Conservation (phyloP, 225 moss, liverwort and hornwort species). For the Sphagnum contortum region DNA sequence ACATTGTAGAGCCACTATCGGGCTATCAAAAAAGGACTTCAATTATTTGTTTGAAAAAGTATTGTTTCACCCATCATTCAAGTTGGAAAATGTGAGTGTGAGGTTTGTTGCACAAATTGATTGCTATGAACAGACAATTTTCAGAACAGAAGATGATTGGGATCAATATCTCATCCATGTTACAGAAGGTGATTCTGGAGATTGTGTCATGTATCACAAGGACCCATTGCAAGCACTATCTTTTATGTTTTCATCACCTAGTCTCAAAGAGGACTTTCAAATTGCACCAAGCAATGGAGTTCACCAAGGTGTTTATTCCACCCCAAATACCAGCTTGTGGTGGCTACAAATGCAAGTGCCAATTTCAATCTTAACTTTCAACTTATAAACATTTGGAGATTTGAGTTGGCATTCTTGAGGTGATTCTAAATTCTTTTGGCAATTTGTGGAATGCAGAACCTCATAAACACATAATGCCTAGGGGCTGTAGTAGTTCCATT, state of each 20-base stretch:
- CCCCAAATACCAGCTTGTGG: background rate
- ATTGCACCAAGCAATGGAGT: background rate
- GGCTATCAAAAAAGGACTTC: background rate
- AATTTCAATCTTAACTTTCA: too few relatives aligned
- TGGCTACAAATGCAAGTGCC: too few relatives aligned
- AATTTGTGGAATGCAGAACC: too few relatives aligned
- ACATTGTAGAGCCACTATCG: background rate
- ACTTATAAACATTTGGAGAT: too few relatives aligned
- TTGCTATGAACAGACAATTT: background rate
- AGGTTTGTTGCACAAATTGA: background rate
- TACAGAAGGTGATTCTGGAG: background rate
- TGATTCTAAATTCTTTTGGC: too few relatives aligned
- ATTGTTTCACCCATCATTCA: background rate
- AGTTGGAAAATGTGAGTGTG: background rate
- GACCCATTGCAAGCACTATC: background rate
- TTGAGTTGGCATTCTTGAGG: too few relatives aligned
- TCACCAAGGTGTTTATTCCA: background rate
- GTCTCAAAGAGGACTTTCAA: background rate
- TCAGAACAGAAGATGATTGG: background rate
- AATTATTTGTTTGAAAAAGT: too few relatives aligned
- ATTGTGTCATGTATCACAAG: background rate
- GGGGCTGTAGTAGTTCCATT: background rate
- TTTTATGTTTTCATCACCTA: background rate
- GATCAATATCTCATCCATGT: too few relatives aligned
- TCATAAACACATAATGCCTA: too few relatives aligned